Base-by-base conservation (phyloP, 2,329 filamentous ascomycete species). In the Diaporthe ampelina region DNA sequence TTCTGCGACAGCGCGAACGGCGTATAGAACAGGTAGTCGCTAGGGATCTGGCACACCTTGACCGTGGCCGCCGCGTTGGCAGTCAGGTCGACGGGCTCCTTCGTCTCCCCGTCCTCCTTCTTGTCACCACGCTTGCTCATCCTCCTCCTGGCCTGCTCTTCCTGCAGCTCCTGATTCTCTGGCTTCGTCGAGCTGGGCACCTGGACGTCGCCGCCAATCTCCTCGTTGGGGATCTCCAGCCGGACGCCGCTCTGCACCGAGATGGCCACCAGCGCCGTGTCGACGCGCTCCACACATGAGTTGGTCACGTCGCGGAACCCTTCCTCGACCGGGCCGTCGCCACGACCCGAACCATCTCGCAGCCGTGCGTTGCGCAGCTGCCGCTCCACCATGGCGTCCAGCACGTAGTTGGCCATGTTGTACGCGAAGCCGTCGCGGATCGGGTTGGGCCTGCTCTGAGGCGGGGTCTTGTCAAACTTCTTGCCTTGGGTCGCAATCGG, bases 11-110 rank as follows among this genome's bases (percentile, higher is more conserved):
- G 80, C 0, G 83, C 87, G 56, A 89, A 89, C 0, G 83, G 82
- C 65, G 88, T 87, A 79, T 86, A 87, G 79, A 90, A 91, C 3
- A 91, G 81, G 74, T 88, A 86, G 17, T 86, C 82, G 19, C 86
- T 80, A 1, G 86, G 86, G 4, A 80, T 78, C 3, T 84, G 79
- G 77, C 89, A 91, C 35, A 83, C 73, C 4, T 77, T 73, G 35
- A 65, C 65, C 43, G 71, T 52, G 21, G 54, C 77, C 54, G 29
- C 80, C 78, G 48, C 32, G 13, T 40, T 54, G 63, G 29, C 78
- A 78, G 0, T 74, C 19, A 52, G 7, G 29, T 79, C 77, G 0
- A 52, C 65, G 21, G 40, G 72, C 15, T 37, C 26, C 21, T 35
- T 26, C 32, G 40, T 15, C 10, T 50, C 63, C 3, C n/a, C 72